Percentiles rank a stretch among this genome's conserved stretches.
phyloP scores from a whole-genome alignment of 192 early-diverging fungal species.

The Backusella sp. region DNA sequence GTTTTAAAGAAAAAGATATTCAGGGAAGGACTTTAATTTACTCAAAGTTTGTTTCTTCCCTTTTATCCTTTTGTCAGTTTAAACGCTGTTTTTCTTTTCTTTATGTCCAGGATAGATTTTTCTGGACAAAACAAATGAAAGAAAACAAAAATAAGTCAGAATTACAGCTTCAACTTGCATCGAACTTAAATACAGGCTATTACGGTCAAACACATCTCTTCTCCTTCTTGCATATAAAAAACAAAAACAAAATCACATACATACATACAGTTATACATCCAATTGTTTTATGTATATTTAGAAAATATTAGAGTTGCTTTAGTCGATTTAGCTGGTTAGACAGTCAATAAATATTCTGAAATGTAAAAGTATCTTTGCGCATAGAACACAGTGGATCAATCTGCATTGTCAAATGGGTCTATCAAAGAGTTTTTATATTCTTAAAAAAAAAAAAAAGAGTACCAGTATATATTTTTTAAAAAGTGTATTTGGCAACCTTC shows the following conservation, averaged over 20 bases:
- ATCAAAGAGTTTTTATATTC: no score
- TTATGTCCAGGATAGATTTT: background rate
- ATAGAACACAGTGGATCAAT: background rate
- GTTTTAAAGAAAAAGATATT: background rate
- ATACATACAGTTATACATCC: no score
- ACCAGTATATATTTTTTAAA: no score
- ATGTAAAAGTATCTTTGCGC: background rate
- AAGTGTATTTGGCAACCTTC: no score
- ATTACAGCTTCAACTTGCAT: background rate
- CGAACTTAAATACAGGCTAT: background rate
- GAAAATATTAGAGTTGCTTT: background rate
- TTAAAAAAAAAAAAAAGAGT: no score
- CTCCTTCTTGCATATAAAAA: background rate
- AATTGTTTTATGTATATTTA: no score
- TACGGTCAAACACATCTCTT: background rate
- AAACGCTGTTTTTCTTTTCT: background rate
- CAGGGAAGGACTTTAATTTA: background rate
- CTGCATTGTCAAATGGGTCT: no score
- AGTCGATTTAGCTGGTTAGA: background rate
- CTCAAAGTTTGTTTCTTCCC: background rate
- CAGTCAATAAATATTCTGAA: background rate
- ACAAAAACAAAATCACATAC: no score
- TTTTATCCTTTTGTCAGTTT: background rate
- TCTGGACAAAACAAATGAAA: background rate
- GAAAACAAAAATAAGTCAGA: background rate